Base-by-base conservation (phyloP, 2,329 filamentous ascomycete species). In the Clarireedia hainanense region DNA sequence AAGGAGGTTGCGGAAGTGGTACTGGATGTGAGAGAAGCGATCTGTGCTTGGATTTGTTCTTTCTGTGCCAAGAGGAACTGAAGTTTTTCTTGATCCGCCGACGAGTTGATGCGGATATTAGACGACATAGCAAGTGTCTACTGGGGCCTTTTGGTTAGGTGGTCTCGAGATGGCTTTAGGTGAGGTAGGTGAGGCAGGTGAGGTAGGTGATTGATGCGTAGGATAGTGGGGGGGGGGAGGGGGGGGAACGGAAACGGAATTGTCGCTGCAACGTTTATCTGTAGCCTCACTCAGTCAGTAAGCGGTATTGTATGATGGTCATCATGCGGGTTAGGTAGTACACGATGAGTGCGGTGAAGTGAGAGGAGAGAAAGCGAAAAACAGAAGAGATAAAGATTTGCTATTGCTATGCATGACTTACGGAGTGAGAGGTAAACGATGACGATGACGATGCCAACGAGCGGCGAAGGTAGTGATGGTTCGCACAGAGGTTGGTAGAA, bases 41-140 rank as follows among this genome's bases (percentile, higher is more conserved):
- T 61, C 52, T 63, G 47, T 26, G 65, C 67, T 34, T 69, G 57
- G 43, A 66, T 59, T 26, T 63, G 58, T 47, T 62, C 64, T 57
- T 63, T 59, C 56, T 61, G 55, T 36, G 50, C 59, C n/a, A 64
- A 55, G 9, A 68, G 66, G 17, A 50, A 40, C 57, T 65, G 60
- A 26, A 63, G 56, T 17, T 56, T 52, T 37, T 58, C 58, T 43
- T 61, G 49, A 50, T 61, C 58, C 47, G 62, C 26, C 14, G 58
- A 56, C 23, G 64, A 59, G 27, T 63, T 59, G 43, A 64, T 55
- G 43, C 57, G 59, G 5, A 65, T 17, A n/a, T 53, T 58, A 49
- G 57, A 50, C 23, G 64, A 56, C 64, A 67, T 67, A 42, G 37
- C 60, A 60, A 45, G 42, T 51, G 52, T 48, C 45, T 58, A 43